Evolutionary conservation across 345 rosid genomes (phyloP).

Genomic region (Balakata baccata): DNA sequence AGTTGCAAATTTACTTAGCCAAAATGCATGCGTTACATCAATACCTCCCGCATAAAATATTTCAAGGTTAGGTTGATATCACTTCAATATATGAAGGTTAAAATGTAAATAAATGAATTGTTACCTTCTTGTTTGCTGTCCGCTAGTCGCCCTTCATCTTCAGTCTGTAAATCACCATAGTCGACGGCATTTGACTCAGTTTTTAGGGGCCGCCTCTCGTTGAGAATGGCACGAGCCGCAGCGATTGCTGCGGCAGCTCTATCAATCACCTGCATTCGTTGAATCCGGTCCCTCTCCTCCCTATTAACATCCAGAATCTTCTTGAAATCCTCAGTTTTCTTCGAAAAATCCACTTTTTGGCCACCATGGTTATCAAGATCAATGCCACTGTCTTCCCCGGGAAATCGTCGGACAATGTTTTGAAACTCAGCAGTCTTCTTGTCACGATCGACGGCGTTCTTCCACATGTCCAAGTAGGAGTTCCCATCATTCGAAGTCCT

Average conservation of each 20-base stretch:
- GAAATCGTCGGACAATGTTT: slow-evolving; percentile 38
- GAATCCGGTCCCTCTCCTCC: slow-evolving; percentile 80
- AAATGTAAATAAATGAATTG: not conserved
- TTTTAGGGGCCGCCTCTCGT: slow-evolving; percentile 20
- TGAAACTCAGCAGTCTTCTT: slow-evolving; percentile 61
- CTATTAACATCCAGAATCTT: slow-evolving; percentile 62
- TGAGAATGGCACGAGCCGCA: slow-evolving; percentile 60
- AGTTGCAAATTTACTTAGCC: not conserved
- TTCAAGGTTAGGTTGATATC: not conserved
- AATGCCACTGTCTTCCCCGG: not conserved
- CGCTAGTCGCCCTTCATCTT: not conserved
- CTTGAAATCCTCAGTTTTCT: slow-evolving; percentile 71
- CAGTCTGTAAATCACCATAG: not conserved
- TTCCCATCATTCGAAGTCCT: slow-evolving; percentile 46
- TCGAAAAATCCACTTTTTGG: slow-evolving; percentile 39
- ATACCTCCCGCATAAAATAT: no score
- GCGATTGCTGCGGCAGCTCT: slow-evolving; percentile 82
- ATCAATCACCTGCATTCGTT: slow-evolving; percentile 77
- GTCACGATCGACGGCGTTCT: slow-evolving; percentile 67
- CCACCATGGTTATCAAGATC: not conserved
- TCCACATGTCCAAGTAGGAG: slow-evolving; percentile 85
- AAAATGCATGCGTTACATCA: not conserved
- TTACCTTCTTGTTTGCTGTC: slow-evolving; percentile 27
- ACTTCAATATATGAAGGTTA: not conserved
- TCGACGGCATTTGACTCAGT: not conserved